Base-by-base conservation (phyloP, 106 monocot species). In the Dendrobium nobile region DNA sequence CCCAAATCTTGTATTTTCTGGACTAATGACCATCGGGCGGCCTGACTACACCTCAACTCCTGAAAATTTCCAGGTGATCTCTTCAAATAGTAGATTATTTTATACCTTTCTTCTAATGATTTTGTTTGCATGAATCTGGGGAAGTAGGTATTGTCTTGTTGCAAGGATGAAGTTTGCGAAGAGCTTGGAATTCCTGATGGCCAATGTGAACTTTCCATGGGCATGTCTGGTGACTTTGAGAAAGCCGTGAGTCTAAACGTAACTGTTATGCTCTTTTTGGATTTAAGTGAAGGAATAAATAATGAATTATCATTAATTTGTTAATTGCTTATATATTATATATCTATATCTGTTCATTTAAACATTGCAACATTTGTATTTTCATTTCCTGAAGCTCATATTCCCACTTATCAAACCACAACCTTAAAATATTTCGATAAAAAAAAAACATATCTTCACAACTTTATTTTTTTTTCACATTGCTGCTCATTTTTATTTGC, bases 171-270 rank as follows among this genome's bases (percentile, higher is more conserved):
- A 72, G 91, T 96, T 44, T 96, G 89, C 85, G 47, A 93, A 73
- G 89, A 83, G 41, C 84, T 96, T 54, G 88, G 77, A 37, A 83
- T 93, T 19, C 80, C 88, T 40, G 85, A 88, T 78, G 88, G 87
- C 37, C 67, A 81, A 22, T 91, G 84, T 74, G 93, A 93, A 75
- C 88, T 93, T 24, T 96, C 96, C 1, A 96, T 96, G 96, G 96
- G 96, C 80, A 96, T 96, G 96, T 96, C 96, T 48, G 89, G 87
- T n/a, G 96, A 96, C 77, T 96, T 93, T 65, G 96, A 93, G 81
- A 85, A 88, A 90, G 93, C 96, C 9, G 93, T 96, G 90, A 83
- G 84, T 18, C 45, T 45, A 45, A 6, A 6, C 45, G 0, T 7
- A 45, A 45, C 45, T 45, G 1, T 9, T 45, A 9, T 9, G 2